These are phyloP conservation scores for Coprinopsis cinerea DNA, from an alignment of 768 basidiomycete genomes.

Conservation along the genomic window DNA sequence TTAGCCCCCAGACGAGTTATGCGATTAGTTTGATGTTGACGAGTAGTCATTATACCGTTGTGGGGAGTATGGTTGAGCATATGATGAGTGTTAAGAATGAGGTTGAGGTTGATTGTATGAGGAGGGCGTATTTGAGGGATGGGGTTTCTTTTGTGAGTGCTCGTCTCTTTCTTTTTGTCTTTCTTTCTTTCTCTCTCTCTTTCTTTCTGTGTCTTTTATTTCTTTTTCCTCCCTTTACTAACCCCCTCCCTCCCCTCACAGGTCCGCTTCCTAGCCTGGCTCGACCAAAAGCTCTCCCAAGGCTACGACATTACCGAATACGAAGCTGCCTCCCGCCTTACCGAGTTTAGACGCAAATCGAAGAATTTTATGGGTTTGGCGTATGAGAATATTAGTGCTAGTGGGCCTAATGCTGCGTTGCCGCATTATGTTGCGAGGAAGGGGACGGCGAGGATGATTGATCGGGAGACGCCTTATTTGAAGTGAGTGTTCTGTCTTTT, in stretches of 20 bases:
- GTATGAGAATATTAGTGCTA: constrained; percentile 86
- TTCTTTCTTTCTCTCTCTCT: constrained; percentile 5
- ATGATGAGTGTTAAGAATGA: constrained; percentile 89
- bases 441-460: constrained; percentile 63
- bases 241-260: constrained; percentile 15
- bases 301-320: constrained; percentile 88
- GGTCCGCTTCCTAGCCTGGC: constrained; percentile 85
- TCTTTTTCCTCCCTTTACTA: background rate
- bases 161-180: constrained; percentile 12
- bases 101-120: constrained; percentile 77
- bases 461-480: constrained; percentile 77
- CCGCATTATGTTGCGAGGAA: constrained; percentile 88
- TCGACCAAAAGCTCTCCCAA: constrained; percentile 71
- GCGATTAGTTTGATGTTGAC: constrained; percentile 84
- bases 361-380: constrained; percentile 81
- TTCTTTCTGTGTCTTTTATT: constrained; percentile 5
- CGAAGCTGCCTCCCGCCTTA: constrained; percentile 82
- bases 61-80: constrained; percentile 63
- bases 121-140: constrained; percentile 83
- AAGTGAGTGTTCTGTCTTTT: constrained; percentile 51
- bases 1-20: constrained; percentile 70
- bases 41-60: constrained; percentile 71
- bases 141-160: constrained; percentile 73
- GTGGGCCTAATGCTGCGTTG: constrained; percentile 86
- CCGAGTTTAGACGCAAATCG: constrained; percentile 64